Evolutionary conservation across 805 yeast species (phyloP).

Genomic region (Kluyveromyces aestuarii): DNA sequence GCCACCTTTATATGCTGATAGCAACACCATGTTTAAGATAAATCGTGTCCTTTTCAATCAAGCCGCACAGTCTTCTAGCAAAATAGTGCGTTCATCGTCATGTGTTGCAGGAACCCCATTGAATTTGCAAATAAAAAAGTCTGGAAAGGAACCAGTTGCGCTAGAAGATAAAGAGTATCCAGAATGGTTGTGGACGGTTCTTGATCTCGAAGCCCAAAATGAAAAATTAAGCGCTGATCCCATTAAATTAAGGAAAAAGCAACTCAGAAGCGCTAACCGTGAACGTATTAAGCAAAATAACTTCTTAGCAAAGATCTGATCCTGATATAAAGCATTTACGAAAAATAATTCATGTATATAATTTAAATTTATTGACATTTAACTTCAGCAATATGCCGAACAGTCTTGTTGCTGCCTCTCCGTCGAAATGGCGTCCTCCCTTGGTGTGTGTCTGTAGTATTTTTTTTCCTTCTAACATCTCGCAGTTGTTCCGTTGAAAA

Average conservation of each 20-base stretch:
- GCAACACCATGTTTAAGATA: not conserved
- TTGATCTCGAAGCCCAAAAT: constrained; percentile 57
- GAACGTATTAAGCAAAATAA: constrained; percentile 67
- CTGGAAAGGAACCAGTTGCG: constrained; percentile 84
- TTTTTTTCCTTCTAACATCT: no score
- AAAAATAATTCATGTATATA: constrained; percentile 15
- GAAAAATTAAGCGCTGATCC: constrained; percentile 51
- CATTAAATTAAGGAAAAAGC: constrained; percentile 57
- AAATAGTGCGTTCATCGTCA: constrained; percentile 30
- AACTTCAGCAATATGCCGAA: not conserved
- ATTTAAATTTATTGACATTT: not conserved
- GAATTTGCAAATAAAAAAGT: constrained; percentile 63
- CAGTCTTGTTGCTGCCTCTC: not conserved
- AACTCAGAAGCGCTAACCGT: constrained; percentile 59
- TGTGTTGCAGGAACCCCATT: constrained; percentile 66
- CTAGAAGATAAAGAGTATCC: constrained; percentile 85
- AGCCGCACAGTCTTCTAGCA: not conserved
- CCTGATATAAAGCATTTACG: constrained; percentile 6
- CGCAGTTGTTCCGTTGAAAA: not conserved
- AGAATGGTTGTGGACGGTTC: constrained; percentile 84
- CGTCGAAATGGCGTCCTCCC: not conserved
- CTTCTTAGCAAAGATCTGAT: constrained; percentile 53
- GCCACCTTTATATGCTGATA: not conserved
- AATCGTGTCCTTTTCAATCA: constrained; percentile 1
- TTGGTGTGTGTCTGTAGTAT: no score